A percentile compares a stretch with the other conserved stretches of the same genome.
Evolutionary conservation across 257 asterid species (phyloP).

Genomic region (Anisodus tanguticus): DNA sequence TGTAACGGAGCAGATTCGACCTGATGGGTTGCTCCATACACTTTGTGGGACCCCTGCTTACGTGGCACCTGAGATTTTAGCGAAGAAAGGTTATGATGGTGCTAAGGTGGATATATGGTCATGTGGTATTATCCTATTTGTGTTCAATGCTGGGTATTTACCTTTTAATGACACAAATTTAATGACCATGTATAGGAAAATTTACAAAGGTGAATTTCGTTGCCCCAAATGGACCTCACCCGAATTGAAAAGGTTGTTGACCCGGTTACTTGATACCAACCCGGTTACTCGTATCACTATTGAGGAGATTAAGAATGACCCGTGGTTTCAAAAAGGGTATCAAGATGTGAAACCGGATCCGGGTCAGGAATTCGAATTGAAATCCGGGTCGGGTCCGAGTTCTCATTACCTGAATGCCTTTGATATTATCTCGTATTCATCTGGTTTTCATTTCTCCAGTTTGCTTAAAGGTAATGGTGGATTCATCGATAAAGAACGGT

Average conservation of each 20-base stretch:
- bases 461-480: slow-evolving; percentile 31
- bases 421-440: slow-evolving; percentile 47
- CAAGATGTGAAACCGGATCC: slow-evolving; percentile 19
- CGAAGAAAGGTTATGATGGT: slow-evolving; percentile 79
- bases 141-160: slow-evolving; percentile 66
- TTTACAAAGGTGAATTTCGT: slow-evolving; percentile 70
- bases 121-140: slow-evolving; percentile 71
- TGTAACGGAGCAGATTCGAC: slow-evolving; percentile 59
- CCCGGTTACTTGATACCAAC: slow-evolving; percentile 61
- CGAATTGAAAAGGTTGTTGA: slow-evolving; percentile 50
- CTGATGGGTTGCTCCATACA: slow-evolving; percentile 78
- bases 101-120: slow-evolving; percentile 82
- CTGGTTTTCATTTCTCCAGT: slow-evolving; percentile 49
- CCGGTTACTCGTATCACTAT: slow-evolving; percentile 65
- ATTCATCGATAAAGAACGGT: slow-evolving; percentile 30
- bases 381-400: background rate
- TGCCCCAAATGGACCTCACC: slow-evolving; percentile 77
- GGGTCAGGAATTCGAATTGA: slow-evolving; percentile 22
- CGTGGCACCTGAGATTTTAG: slow-evolving; percentile 82
- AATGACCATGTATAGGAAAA: slow-evolving; percentile 75
- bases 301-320: slow-evolving; percentile 54
- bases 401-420: slow-evolving; percentile 43
- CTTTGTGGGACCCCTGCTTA: slow-evolving; percentile 88
- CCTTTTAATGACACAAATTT: slow-evolving; percentile 76
- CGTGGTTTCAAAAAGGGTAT: slow-evolving; percentile 56